A percentile compares a stretch with the other conserved stretches of the same genome.
Evolutionary conservation across 345 rosid genomes (phyloP).

Genomic region (Ceriops decandra): DNA sequence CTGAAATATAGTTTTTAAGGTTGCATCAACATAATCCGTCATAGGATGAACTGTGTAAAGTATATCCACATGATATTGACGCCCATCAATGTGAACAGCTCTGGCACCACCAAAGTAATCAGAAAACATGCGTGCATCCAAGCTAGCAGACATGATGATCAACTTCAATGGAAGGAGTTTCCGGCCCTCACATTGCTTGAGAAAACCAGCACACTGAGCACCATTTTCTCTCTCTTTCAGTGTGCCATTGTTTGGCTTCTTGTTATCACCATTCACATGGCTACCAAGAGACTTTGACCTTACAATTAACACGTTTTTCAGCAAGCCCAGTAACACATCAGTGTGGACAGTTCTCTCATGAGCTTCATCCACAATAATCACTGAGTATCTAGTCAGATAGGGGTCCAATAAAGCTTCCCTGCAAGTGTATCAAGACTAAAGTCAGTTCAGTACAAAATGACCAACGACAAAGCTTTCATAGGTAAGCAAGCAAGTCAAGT

Average conservation of each 20-base stretch:
- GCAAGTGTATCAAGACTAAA: slow-evolving; percentile 15
- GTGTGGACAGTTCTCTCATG: slow-evolving; percentile 95
- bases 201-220: slow-evolving; percentile 22
- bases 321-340: slow-evolving; percentile 82
- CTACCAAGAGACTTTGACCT: slow-evolving; percentile 44
- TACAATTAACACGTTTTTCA: slow-evolving; percentile 61
- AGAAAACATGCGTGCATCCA: slow-evolving; percentile 82
- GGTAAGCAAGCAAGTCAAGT: not conserved
- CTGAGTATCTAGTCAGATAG: slow-evolving; percentile 71
- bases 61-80: slow-evolving; percentile 79
- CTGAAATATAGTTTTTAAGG: slow-evolving; percentile 79
- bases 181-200: slow-evolving; percentile 46
- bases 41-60: slow-evolving; percentile 63
- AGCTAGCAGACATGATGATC: slow-evolving; percentile 95
- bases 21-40: slow-evolving; percentile 75
- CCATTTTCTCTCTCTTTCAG: slow-evolving; percentile 32
- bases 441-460: slow-evolving; percentile 14
- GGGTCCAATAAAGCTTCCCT: slow-evolving; percentile 94
- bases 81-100: slow-evolving; percentile 80
- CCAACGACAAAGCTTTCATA: not conserved
- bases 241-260: slow-evolving; percentile 26
- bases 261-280: slow-evolving; percentile 22
- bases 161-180: slow-evolving; percentile 65
- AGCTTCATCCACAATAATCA: slow-evolving; percentile 86
- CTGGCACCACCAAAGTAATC: slow-evolving; percentile 81